Evolutionary conservation across 2,329 filamentous ascomycete genomes (phyloP).

Genomic region (Neoascochyta sp.): DNA sequence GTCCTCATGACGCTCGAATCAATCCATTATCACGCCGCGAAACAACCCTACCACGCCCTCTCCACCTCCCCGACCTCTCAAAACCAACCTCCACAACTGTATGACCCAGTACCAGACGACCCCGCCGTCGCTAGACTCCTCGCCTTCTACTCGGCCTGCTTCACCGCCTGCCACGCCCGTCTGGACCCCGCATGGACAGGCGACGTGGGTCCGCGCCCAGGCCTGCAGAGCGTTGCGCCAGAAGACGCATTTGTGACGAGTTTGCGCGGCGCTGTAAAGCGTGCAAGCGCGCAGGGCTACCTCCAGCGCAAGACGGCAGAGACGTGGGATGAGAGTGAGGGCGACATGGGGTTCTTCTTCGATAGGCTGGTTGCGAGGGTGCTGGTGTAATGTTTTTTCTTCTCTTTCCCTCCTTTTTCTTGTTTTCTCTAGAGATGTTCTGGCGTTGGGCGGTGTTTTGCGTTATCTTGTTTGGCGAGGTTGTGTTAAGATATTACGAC

Average conservation of each 20-base stretch:
- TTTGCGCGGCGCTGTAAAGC: slow-evolving; percentile 24
- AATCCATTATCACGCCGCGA: slow-evolving; percentile 39
- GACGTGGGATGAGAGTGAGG: slow-evolving; percentile 14
- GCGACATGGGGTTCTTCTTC: slow-evolving; percentile 40
- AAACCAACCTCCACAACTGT: too few relatives aligned
- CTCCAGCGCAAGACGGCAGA: slow-evolving; percentile 17
- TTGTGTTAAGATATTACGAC: neutral
- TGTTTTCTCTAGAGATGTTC: neutral
- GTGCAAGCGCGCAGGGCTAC: slow-evolving; percentile 18
- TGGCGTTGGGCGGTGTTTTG: too few relatives aligned
- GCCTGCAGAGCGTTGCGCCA: slow-evolving; percentile 2
- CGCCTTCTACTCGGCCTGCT: slow-evolving; percentile 35
- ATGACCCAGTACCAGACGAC: too few relatives aligned
- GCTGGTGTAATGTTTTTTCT: slow-evolving; percentile 11
- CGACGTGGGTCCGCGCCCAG: too few relatives aligned
- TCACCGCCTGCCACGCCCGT: slow-evolving; percentile 30
- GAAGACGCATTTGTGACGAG: slow-evolving; percentile 29
- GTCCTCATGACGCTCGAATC: slow-evolving; percentile 40
- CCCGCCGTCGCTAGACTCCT: slow-evolving; percentile 28
- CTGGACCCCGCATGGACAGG: slow-evolving; percentile 29
- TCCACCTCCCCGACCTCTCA: slow-evolving; percentile 3
- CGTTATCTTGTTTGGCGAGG: too few relatives aligned
- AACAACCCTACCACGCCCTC: slow-evolving; percentile 31
- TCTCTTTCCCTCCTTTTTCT: neutral
- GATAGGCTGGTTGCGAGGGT: slow-evolving; percentile 37